Percentiles rank a stretch among this genome's conserved stretches.
These are phyloP conservation scores for Aureobasidium sp. DNA, from an alignment of 2,329 filamentous ascomycete genomes.

Conservation along the genomic window DNA sequence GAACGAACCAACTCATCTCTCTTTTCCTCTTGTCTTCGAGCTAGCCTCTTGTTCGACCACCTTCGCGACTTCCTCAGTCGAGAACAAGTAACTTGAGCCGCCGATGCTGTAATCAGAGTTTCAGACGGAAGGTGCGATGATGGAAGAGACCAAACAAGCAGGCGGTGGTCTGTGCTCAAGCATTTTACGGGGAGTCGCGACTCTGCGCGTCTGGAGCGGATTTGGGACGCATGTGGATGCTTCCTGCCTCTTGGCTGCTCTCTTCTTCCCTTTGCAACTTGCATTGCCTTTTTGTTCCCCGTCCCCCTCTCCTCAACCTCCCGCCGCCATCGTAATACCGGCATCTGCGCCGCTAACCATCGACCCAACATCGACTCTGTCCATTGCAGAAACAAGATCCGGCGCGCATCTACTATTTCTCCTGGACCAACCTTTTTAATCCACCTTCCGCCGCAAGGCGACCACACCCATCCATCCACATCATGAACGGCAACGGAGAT, in stretches of 20 bases:
- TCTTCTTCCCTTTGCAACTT: slow-evolving; percentile 3
- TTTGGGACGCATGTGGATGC: background rate
- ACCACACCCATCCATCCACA: background rate
- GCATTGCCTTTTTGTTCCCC: background rate
- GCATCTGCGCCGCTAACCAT: background rate
- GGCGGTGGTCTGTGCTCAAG: background rate
- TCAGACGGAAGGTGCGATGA: background rate
- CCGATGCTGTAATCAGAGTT: too few relatives aligned
- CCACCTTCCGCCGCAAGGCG: slow-evolving; percentile 11
- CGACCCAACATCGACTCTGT: slow-evolving; percentile 2
- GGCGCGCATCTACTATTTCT: background rate
- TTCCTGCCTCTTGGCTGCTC: background rate
- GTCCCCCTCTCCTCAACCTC: background rate
- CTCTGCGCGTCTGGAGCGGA: slow-evolving; percentile 2
- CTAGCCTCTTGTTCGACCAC: background rate
- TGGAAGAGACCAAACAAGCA: background rate
- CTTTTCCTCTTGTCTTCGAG: background rate
- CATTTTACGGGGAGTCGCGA: slow-evolving; percentile 5
- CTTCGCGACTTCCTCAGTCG: background rate
- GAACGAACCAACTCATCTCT: slow-evolving; percentile 8
- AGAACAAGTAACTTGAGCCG: background rate
- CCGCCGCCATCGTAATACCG: background rate
- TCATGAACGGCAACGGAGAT: slow-evolving; percentile 17
- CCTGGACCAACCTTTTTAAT: slow-evolving; percentile 7
- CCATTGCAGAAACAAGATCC: background rate